Conservation (phyloP, 305 asterid species). For the Salvia sclarea region DNA sequence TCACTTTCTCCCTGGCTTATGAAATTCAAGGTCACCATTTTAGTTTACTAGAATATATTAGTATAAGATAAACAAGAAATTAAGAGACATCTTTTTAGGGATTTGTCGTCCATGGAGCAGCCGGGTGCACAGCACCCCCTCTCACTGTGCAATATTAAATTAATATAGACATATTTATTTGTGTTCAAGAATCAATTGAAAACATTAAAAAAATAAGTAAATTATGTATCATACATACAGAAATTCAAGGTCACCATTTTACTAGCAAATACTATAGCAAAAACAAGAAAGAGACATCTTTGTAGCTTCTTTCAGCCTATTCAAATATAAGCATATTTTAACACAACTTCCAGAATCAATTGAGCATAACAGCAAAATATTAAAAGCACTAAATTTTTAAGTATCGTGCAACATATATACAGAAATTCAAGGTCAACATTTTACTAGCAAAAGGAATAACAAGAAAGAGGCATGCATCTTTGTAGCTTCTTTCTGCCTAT, state of each 20-base stretch:
- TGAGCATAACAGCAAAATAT: background rate
- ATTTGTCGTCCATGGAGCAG: too few species aligned
- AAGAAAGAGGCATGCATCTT: too few species aligned
- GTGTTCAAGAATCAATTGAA: too few species aligned
- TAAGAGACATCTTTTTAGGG: conserved; percentile 13
- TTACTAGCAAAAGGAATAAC: too few species aligned
- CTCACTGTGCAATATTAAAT: too few species aligned
- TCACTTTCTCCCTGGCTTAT: conserved; percentile 9
- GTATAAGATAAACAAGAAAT: background rate
- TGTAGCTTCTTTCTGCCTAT: too few species aligned
- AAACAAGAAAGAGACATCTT: conserved; percentile 6
- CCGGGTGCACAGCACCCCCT: too few species aligned
- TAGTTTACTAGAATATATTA: background rate
- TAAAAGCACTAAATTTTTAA: background rate
- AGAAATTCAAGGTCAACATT: too few species aligned
- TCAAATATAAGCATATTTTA: background rate
- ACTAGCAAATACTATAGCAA: background rate
- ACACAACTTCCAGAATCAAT: background rate
- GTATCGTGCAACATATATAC: too few species aligned
- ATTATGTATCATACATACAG: too few species aligned
- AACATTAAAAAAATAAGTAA: too few species aligned
- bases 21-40: background rate
- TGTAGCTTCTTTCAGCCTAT: background rate
- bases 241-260: background rate
- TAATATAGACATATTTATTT: too few species aligned